phyloP scores from a whole-genome alignment of 371 early-diverging fungal species.

The Rhizopus microsporus region DNA sequence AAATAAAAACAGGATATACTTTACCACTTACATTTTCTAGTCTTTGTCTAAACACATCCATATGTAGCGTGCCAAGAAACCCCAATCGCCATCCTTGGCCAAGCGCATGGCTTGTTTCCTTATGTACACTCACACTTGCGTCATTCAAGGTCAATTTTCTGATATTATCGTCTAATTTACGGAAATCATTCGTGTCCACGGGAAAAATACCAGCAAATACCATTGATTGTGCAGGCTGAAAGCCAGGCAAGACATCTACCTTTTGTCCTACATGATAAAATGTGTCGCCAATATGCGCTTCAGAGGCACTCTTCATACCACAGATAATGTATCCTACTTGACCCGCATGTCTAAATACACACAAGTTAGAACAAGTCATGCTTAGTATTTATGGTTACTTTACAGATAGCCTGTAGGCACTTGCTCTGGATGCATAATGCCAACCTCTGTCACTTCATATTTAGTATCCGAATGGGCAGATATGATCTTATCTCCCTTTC shows the following conservation, averaged over 20 bases:
- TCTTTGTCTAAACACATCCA: slow-evolving; percentile 97
- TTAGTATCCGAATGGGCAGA: slow-evolving; percentile 73
- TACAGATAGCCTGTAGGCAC: slow-evolving; percentile 74
- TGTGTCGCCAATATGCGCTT: slow-evolving; percentile 97
- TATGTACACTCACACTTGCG: slow-evolving; percentile 86
- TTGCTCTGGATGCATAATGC: slow-evolving; percentile 94
- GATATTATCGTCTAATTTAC: slow-evolving; percentile 86
- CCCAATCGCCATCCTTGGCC: slow-evolving; percentile 98
- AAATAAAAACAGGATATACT: background rate
- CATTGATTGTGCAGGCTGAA: slow-evolving; percentile 91
- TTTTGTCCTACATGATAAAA: slow-evolving; percentile 68
- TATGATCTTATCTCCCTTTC: slow-evolving; percentile 83
- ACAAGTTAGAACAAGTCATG: slow-evolving; percentile 14
- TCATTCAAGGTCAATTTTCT: slow-evolving; percentile 93
- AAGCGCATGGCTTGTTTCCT: slow-evolving; percentile 86
- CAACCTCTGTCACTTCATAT: slow-evolving; percentile 92
- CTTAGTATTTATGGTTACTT: background rate
- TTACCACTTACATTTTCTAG: slow-evolving; percentile 73
- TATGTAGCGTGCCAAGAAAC: slow-evolving; percentile 93
- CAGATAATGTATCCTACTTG: slow-evolving; percentile 95
- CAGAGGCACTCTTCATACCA: slow-evolving; percentile 91
- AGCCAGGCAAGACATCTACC: slow-evolving; percentile 85
- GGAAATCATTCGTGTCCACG: slow-evolving; percentile 86
- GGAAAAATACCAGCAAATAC: slow-evolving; percentile 95
- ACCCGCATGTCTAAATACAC: slow-evolving; percentile 70